These are phyloP conservation scores for Primulina eburnea DNA, from an alignment of 257 asterid genomes.

Conservation along the genomic window DNA sequence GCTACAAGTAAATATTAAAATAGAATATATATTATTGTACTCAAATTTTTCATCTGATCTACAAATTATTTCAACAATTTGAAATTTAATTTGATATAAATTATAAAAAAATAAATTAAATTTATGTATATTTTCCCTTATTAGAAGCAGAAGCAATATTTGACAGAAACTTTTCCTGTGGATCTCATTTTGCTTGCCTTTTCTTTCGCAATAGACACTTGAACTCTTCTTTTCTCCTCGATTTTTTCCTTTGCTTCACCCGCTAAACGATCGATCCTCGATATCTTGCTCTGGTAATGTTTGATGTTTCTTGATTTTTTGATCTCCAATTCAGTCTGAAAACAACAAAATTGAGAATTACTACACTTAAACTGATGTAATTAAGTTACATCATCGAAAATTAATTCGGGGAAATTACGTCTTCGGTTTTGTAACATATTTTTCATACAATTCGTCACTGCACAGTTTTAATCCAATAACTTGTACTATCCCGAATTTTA, in stretches of 20 bases:
- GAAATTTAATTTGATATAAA: no score
- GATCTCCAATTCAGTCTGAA: constrained; percentile 48
- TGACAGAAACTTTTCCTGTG: constrained; percentile 38
- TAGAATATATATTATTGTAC: no score
- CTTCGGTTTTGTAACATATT: no score
- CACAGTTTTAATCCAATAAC: no score
- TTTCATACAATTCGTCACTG: no score
- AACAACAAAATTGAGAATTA: not conserved
- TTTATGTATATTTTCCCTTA: not conserved
- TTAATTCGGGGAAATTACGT: no score
- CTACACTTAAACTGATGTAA: no score
- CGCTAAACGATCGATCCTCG: constrained; percentile 51
- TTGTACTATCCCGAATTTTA: no score
- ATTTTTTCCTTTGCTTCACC: constrained; percentile 48
- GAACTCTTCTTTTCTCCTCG: constrained; percentile 46
- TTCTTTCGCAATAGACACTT: constrained; percentile 47
- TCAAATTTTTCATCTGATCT: no score
- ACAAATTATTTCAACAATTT: no score
- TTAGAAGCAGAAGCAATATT: constrained; percentile 53
- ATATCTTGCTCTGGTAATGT: constrained; percentile 53
- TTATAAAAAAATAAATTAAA: not conserved
- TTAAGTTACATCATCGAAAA: no score
- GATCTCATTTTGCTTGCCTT: constrained; percentile 46
- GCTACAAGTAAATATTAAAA: no score
- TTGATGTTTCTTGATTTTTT: constrained; percentile 48